Percentiles rank a stretch among this genome's conserved stretches.
Conservation (phyloP, 1,284 basidiomycete genomes). For the Cronartium quercuum region DNA sequence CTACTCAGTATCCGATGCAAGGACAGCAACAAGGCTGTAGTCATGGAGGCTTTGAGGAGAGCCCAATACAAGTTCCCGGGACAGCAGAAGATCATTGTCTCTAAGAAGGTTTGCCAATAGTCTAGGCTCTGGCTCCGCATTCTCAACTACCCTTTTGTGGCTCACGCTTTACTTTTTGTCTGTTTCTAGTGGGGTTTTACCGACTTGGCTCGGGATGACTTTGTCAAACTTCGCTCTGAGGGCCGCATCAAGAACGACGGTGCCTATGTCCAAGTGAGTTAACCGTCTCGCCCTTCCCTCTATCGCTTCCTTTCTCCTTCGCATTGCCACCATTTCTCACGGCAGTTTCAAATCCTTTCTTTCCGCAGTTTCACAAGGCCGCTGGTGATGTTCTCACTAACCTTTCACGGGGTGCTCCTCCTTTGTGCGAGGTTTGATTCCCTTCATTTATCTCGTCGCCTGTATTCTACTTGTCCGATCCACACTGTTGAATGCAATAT, state of each 20-base stretch:
- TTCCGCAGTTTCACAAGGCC: conserved; percentile 26
- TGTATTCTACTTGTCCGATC: conserved; percentile 11
- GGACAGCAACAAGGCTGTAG: conserved; percentile 77
- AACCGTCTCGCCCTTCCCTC: background rate
- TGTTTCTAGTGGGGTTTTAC: conserved; percentile 28
- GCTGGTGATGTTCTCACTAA: conserved; percentile 25
- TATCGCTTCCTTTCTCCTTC: background rate
- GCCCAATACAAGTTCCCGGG: conserved; percentile 75
- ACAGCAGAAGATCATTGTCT: conserved; percentile 38
- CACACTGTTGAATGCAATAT: background rate
- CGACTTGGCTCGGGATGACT: conserved; percentile 26
- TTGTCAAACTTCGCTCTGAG: conserved; percentile 21
- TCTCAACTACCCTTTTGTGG: background rate
- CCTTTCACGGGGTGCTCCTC: conserved; percentile 28
- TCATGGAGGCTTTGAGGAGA: conserved; percentile 92
- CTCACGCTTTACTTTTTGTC: background rate
- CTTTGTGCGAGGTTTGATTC: conserved; percentile 7
- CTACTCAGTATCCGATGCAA: conserved; percentile 92
- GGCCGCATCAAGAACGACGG: conserved; percentile 28
- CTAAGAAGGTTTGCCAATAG: conserved; percentile 21
- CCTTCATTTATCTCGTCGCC: background rate
- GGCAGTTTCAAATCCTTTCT: background rate
- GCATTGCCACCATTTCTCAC: background rate
- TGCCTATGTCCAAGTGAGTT: conserved; percentile 28
- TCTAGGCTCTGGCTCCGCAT: background rate